Evolutionary conservation across 305 asterid species (phyloP).

Genomic region (Fraxinus dipetala): DNA sequence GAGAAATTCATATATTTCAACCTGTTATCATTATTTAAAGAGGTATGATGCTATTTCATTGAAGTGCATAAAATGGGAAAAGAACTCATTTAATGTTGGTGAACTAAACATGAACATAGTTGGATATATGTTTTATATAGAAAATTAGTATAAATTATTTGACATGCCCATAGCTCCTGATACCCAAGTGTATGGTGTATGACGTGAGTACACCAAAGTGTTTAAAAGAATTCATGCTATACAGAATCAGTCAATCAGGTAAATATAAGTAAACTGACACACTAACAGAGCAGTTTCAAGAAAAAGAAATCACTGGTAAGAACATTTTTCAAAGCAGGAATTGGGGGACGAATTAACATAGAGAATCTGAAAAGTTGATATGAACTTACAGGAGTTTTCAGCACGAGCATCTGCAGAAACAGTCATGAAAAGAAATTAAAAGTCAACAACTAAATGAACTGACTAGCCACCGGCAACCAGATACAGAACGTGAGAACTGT

Average conservation of each 20-base stretch:
- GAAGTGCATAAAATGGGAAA: conserved; percentile 12
- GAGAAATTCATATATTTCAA: neutral
- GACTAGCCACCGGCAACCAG: neutral
- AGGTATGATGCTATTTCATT: conserved; percentile 13
- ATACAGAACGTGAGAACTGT: neutral
- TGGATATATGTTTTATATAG: neutral
- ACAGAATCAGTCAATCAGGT: neutral
- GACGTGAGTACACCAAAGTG: neutral
- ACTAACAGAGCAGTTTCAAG: neutral
- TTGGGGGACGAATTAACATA: conserved; percentile 14
- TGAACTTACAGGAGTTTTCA: conserved; percentile 65
- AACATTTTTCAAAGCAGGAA: conserved; percentile 2
- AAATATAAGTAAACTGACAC: neutral
- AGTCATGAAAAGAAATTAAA: conserved; percentile 16
- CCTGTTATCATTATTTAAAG: neutral
- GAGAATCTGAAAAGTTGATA: conserved; percentile 17
- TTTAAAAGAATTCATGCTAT: neutral
- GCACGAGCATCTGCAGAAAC: conserved; percentile 55
- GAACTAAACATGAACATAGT: conserved; percentile 15
- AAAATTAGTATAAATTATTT: neutral
- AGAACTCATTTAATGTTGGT: neutral
- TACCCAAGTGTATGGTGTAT: neutral
- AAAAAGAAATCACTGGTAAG: neutral
- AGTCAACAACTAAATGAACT: conserved; percentile 22
- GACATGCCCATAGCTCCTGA: neutral